Evolutionary conservation across 2,329 filamentous ascomycete species (phyloP).

Genomic region (Colletotrichum trifolii): DNA sequence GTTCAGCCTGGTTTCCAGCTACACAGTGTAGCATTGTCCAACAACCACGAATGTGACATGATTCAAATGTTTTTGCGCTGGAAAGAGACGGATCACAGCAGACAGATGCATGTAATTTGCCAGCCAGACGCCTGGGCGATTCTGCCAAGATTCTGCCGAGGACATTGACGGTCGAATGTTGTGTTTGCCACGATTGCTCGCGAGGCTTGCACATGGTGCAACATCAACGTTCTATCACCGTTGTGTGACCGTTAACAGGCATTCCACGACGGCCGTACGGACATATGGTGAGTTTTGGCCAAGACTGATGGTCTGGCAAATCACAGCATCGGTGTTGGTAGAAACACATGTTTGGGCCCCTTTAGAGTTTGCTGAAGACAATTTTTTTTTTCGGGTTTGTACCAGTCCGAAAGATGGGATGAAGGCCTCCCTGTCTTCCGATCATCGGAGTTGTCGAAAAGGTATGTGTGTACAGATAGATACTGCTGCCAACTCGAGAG

Average conservation of each 20-base stretch:
- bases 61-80: background rate
- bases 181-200: background rate
- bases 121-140: too few relatives aligned
- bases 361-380: conserved; percentile 15
- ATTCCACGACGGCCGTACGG: conserved; percentile 3
- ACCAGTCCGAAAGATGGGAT: conserved; percentile 6
- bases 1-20: background rate
- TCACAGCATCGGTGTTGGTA: background rate
- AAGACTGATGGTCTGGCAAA: conserved; percentile 2
- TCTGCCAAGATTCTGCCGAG: too few relatives aligned
- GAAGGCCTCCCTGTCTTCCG: conserved; percentile 3
- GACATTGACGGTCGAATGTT: background rate
- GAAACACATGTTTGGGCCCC: conserved; percentile 6
- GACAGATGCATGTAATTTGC: too few relatives aligned
- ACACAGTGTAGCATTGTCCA: background rate
- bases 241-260: conserved; percentile 5
- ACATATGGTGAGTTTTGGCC: conserved; percentile 18
- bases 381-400: background rate
- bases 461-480: background rate
- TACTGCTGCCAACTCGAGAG: too few relatives aligned
- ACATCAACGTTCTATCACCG: conserved; percentile 1
- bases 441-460: background rate
- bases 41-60: background rate
- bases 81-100: too few relatives aligned
- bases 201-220: background rate